Conservation (phyloP, 768 basidiomycete genomes). For the Baorangia bicolor region DNA sequence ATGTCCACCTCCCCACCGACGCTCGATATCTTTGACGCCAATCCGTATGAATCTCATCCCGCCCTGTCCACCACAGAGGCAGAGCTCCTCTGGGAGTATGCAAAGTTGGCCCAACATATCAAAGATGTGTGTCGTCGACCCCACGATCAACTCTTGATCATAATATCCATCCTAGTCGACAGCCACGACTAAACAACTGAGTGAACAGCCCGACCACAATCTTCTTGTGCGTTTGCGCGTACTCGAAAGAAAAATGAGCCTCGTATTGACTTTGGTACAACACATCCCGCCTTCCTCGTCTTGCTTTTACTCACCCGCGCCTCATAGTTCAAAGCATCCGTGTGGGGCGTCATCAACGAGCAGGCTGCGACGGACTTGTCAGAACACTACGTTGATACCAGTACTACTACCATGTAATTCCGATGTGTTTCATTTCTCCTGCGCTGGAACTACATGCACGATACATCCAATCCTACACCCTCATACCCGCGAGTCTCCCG, state of each 20-base stretch:
- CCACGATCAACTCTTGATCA: not conserved
- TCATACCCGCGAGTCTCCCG: conserved; percentile 50
- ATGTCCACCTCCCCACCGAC: not conserved
- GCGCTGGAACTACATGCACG: not conserved
- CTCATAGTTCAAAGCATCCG: conserved; percentile 88
- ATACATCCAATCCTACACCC: conserved; percentile 29
- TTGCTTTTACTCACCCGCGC: conserved; percentile 1
- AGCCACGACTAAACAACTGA: conserved; percentile 63
- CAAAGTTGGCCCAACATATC: conserved; percentile 78
- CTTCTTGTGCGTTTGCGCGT: conserved; percentile 74
- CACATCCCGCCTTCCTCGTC: not conserved
- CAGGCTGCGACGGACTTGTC: conserved; percentile 42
- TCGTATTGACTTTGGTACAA: conserved; percentile 84
- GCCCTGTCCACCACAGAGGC: conserved; percentile 67
- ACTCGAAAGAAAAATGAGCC: conserved; percentile 91
- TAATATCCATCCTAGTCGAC: conserved; percentile 47
- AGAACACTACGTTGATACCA: conserved; percentile 18
- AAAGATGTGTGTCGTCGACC: conserved; percentile 55
- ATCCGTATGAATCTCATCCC: conserved; percentile 75
- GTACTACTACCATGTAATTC: conserved; percentile 14
- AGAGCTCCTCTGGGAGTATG: conserved; percentile 90
- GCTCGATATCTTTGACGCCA: conserved; percentile 41
- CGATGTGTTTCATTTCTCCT: not conserved
- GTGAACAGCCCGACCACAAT: conserved; percentile 73
- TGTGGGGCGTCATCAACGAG: conserved; percentile 91